Base-by-base conservation (phyloP, 371 early-diverging fungal species). In the Mortierella polycephala region DNA sequence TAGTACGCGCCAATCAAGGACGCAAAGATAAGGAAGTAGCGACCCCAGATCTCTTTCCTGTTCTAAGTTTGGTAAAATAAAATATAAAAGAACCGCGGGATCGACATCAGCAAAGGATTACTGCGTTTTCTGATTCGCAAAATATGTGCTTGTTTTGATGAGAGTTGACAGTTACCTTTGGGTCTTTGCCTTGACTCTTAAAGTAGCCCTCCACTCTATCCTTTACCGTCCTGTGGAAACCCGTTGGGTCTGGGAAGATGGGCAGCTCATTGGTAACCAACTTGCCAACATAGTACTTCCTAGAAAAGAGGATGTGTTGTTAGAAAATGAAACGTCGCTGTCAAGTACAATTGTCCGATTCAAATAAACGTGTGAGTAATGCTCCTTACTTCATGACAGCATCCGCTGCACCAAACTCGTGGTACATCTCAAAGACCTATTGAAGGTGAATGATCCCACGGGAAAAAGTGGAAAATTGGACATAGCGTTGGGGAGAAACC, bases 391-490 rank as follows among this genome's bases (percentile, higher is more conserved):
- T 82, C 49, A 86, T 74, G 60, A 75, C 67, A 39, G 69, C 21
- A 64, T 75, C 80, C 5, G 67, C 79, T 37, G 69, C 75, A 39
- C 82, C 83, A 68, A 82, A 75, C 71, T 84, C 84, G 64, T 86
- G 87, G 65, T 86, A 88, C 57, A 82, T 84, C 57, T 87, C 86
- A 62, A 91, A 91, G 63, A 89, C 84, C 82, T 83, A 67, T 67
- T 37, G 30, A 30, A 4, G 30, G 30, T 2, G 30, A 30, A 30
- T 30, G 4, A 30, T 30, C 4, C 30, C 30, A 30, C 30, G 30
- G 30, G 30, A 30, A 30, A 30, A 45, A 47, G 40, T 52, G 41
- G 37, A 37, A 69, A 16, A 37, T 21, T 39, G 42, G 52, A n/a
- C 16, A 20, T 14, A 51, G 54, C 45, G 30, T 30, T 21, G 8